Evolutionary conservation across 1,139 yeast genomes (phyloP).

Genomic region (Blastobotrys aristatus): DNA sequence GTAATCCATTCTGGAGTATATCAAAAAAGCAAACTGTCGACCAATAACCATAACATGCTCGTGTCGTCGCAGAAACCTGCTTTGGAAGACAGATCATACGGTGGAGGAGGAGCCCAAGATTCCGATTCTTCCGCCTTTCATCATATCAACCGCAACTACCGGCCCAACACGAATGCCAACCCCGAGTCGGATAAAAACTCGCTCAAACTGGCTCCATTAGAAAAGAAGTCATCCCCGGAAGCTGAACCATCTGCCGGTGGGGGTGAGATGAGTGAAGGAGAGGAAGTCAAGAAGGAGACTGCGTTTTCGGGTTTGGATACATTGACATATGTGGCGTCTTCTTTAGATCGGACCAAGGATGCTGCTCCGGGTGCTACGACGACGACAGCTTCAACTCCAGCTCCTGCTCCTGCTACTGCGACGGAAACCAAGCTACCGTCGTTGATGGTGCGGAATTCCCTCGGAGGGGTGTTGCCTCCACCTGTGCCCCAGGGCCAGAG

Average conservation of each 20-base stretch:
- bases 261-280: background rate
- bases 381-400: background rate
- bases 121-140: no score
- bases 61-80: background rate
- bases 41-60: background rate
- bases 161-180: no score
- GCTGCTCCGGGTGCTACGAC: background rate
- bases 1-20: background rate
- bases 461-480: conserved; percentile 3
- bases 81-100: background rate
- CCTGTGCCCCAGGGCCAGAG: no score
- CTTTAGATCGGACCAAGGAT: no score
- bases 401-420: background rate
- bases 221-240: no score
- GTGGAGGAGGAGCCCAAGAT: no score
- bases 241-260: no score
- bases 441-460: background rate
- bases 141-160: no score
- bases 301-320: conserved; percentile 8
- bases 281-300: background rate
- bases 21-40: background rate
- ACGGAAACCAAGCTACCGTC: conserved; percentile 2
- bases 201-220: background rate
- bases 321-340: conserved; percentile 8
- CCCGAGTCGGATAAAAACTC: background rate